Base-by-base conservation (phyloP, 768 basidiomycete genomes). In the Phylloporus sp. region DNA sequence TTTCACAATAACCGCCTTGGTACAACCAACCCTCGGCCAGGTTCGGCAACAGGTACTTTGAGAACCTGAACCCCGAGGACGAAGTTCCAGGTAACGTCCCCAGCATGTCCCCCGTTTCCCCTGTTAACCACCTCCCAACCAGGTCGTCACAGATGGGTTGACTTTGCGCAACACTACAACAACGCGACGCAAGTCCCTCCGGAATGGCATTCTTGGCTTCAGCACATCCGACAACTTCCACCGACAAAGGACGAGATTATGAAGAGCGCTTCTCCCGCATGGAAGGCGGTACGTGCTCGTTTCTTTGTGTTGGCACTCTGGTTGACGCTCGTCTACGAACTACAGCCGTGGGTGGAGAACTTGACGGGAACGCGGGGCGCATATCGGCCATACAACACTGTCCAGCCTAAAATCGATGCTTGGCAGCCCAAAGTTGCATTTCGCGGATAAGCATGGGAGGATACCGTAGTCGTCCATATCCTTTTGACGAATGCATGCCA, bases 141-240 rank as follows among this genome's bases (percentile, higher is more conserved):
- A 90, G 93, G 94, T 59, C 89, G 95, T 56, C 92, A 96, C 63
- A 81, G 95, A 67, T 98, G 95, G 95, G 83, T 98, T 34, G 95
- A 98, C 71, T 91, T 78, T 60, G 77, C 85, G 15, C 92, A 96
- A 80, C 89, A 93, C 61, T 80, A 92, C 52, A 84, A 76, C 69
- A 86, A 97, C 59, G 90, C 89, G n/a, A 78, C 90, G 0, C 95
- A 99, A 72, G 84, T 96, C 28, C 89, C 92, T 14, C 80, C 94
- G 1, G 93, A 95, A 69, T 97, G 95, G 95, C 95, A 96, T 71
- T 82, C 93, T 5, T 98, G 94, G 94, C 69, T 97, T 29, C 76
- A 78, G 9, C 92, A 96, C 62, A 96, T 95, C 58, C 86, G 95
- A 39, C 79, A 82, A 55, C 80, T 83, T 21, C 78, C 91, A 5